Percentiles rank a stretch among this genome's conserved stretches.
Evolutionary conservation across 75 land plant species (phyloP).

Genomic region (Pseudotsuga menziesii): DNA sequence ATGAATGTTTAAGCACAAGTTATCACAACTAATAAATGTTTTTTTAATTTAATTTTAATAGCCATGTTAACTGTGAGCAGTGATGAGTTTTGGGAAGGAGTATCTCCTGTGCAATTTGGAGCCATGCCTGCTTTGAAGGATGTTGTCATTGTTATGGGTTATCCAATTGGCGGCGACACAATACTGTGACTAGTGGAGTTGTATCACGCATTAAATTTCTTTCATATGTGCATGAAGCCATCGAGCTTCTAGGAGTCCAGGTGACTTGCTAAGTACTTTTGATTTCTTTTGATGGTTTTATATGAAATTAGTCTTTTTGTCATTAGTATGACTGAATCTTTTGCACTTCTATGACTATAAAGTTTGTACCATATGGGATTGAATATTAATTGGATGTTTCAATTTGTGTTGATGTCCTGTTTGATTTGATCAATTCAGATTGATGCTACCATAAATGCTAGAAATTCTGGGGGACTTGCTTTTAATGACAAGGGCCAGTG

Average conservation of each 20-base stretch:
- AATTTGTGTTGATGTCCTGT: background rate
- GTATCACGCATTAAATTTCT: slow-evolving; percentile 94
- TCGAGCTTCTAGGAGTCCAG: slow-evolving; percentile 94
- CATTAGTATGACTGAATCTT: background rate
- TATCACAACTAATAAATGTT: background rate
- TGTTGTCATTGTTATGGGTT: slow-evolving; percentile 97
- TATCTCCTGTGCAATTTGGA: slow-evolving; percentile 89
- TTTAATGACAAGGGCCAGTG: slow-evolving; percentile 91
- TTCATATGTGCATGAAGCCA: slow-evolving; percentile 98
- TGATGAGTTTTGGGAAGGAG: slow-evolving; percentile 96
- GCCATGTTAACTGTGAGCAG: slow-evolving; percentile 87
- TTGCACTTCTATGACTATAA: background rate
- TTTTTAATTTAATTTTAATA: slow-evolving; percentile 27
- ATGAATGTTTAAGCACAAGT: background rate
- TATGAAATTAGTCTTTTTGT: background rate
- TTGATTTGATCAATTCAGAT: slow-evolving; percentile 49
- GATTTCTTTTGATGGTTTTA: background rate
- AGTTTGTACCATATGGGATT: background rate
- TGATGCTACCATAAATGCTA: slow-evolving; percentile 97
- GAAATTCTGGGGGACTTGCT: slow-evolving; percentile 98
- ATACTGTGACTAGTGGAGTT: slow-evolving; percentile 99
- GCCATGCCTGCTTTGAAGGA: slow-evolving; percentile 86
- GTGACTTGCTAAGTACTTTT: slow-evolving; percentile 20
- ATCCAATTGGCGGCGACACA: slow-evolving; percentile 97
- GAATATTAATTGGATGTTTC: background rate